A percentile compares a stretch with the other conserved stretches of the same genome.
Conservation (phyloP, 2,329 filamentous ascomycete species). For the Colletotrichum incanum region DNA sequence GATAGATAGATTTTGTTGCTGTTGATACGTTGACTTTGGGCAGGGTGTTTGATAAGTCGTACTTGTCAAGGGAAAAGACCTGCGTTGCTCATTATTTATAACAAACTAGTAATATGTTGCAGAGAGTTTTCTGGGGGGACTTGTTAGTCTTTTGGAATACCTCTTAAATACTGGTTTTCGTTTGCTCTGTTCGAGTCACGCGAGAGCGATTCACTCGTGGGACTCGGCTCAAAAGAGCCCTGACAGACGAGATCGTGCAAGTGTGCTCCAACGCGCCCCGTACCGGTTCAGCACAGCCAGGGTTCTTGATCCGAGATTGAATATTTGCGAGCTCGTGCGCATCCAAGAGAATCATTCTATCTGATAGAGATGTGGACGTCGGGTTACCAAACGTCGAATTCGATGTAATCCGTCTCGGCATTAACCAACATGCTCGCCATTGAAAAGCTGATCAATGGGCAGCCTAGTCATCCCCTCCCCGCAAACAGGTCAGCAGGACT, state of each 20-base stretch:
- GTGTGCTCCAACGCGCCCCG: neutral
- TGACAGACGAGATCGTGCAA: neutral
- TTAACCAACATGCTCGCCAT: neutral
- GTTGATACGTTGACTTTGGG: neutral
- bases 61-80: neutral
- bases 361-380: neutral
- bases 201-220: neutral
- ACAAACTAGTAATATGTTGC: neutral
- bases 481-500: neutral
- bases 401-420: neutral
- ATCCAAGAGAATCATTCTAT: neutral
- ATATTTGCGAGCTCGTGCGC: neutral
- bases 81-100: neutral
- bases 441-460: neutral
- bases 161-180: neutral
- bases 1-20: neutral
- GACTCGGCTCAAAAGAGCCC: neutral
- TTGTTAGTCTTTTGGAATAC: no score
- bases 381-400: neutral
- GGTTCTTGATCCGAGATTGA: no score
- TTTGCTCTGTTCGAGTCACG: neutral
- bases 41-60: neutral
- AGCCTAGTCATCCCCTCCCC: neutral
- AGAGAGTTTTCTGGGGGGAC: neutral
- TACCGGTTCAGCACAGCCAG: neutral